phyloP scores from a whole-genome alignment of 164 flowering plant genomes.

The Amborella trichopoda region DNA sequence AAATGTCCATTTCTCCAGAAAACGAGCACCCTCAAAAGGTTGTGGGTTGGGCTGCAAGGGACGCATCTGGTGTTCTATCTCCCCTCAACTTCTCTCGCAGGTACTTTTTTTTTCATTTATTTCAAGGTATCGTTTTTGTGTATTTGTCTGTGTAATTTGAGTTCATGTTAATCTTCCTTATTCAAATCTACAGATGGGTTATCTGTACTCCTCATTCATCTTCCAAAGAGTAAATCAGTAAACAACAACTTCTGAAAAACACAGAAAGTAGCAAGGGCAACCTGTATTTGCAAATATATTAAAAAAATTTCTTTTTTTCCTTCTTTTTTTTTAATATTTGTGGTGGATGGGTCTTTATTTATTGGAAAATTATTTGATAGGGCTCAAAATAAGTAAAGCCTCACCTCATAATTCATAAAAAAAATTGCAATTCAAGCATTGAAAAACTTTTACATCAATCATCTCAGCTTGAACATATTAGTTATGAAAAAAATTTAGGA shows the following conservation, averaged over 20 bases:
- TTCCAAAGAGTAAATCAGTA: background rate
- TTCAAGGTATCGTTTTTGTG: background rate
- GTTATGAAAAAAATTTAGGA: too few relatives aligned
- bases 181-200: too few relatives aligned
- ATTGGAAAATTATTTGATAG: too few relatives aligned
- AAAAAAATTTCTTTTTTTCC: too few relatives aligned
- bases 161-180: background rate
- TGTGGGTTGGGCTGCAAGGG: constrained; percentile 11
- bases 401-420: too few relatives aligned
- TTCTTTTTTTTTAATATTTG: too few relatives aligned
- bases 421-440: too few relatives aligned
- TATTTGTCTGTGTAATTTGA: background rate
- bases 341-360: too few relatives aligned
- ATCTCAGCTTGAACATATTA: too few relatives aligned
- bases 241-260: background rate
- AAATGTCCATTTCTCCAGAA: constrained; percentile 8
- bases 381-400: too few relatives aligned
- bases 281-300: background rate
- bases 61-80: constrained; percentile 7
- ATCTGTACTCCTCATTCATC: background rate
- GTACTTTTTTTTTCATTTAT: constrained; percentile 1
- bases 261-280: background rate
- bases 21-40: constrained; percentile 7
- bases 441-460: too few relatives aligned
- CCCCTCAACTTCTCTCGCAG: constrained; percentile 11